These are phyloP conservation scores for Astrothelium macrocarpum DNA, from an alignment of 495 filamentous ascomycete genomes.

Conservation along the genomic window DNA sequence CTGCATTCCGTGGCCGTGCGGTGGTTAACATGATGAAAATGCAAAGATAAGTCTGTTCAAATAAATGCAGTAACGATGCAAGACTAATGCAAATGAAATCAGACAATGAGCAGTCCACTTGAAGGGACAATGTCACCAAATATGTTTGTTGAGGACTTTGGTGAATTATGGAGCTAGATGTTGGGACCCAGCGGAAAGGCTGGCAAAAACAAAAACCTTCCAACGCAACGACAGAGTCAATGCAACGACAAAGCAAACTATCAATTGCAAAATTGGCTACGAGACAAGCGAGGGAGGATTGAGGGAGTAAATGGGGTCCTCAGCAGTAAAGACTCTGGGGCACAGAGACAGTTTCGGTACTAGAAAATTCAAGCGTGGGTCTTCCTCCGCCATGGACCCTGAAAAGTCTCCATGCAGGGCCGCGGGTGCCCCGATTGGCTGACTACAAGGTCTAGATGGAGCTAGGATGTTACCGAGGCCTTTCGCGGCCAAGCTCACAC, in stretches of 20 bases:
- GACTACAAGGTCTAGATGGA: not conserved
- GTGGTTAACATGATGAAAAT: constrained; percentile 46
- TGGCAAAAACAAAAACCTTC: not conserved
- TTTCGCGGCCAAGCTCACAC: not conserved
- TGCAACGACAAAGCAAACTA: not conserved
- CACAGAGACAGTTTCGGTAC: not conserved
- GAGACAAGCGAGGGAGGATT: not conserved
- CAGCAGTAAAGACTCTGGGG: not conserved
- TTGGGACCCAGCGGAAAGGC: not conserved
- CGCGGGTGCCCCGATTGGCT: not conserved
- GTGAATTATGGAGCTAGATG: not conserved
- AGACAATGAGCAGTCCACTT: not conserved
- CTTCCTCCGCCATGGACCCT: not conserved
- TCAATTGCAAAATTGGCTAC: not conserved
- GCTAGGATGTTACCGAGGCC: not conserved
- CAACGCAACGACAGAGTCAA: not conserved
- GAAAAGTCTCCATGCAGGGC: not conserved
- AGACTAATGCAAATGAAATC: too few species aligned
- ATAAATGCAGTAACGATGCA: not conserved
- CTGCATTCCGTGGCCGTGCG: constrained; percentile 44
- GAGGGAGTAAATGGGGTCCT: not conserved
- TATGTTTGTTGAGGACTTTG: constrained; percentile 1
- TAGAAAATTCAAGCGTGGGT: not conserved
- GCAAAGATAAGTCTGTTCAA: not conserved
- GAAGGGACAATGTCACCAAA: not conserved